Base-by-base conservation (phyloP, 257 asterid genomes). In the Catharanthus roseus region DNA sequence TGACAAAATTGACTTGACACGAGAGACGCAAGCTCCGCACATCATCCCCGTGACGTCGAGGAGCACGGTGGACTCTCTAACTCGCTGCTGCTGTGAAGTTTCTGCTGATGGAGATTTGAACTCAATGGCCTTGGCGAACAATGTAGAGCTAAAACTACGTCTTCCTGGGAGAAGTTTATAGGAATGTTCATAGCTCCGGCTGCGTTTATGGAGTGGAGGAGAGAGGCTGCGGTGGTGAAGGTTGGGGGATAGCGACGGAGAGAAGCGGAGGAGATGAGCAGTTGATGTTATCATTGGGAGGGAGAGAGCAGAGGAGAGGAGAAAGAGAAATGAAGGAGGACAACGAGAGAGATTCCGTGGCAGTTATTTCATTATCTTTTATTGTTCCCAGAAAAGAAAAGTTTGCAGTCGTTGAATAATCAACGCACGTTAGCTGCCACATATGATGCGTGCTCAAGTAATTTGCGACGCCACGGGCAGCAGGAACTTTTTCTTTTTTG, bases 11-110 rank as follows among this genome's bases (percentile, higher is more conserved):
- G 98, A 81, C 86, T 93, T 90, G 68, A 93, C 92, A 61, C 96
- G 97, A 26, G 96, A 82, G 23, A 81, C 98, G 65, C 98, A 89
- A 79, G 95, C 97, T 78, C 98, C 98, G 79, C 98, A 93, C 98
- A 93, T 93, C 97, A 93, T 93, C 50, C 98, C 98, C 8, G 90
- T 80, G 3, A 93, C 97, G 26, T 93, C 97, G 10, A 93, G 89
- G 5, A 93, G 76, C 5, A 91, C 84, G 0, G 88, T 87, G 3
- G 88, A 67, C 65, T 65, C 82, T 31, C 78, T 68, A 67, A 47
- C 88, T 72, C 33, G 80, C 78, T 34, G 75, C 69, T 68, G 79
- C 13, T 26, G 45, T n/a, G 28, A 19, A n/a, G 5, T 36, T 15
- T 68, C 68, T 39, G 76, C 34, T n/a, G 77, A 15, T 53, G 82